These are phyloP conservation scores for Bryoerythrophyllum caledonicum DNA, from an alignment of 225 moss, liverwort and hornwort genomes.

Conservation along the genomic window DNA sequence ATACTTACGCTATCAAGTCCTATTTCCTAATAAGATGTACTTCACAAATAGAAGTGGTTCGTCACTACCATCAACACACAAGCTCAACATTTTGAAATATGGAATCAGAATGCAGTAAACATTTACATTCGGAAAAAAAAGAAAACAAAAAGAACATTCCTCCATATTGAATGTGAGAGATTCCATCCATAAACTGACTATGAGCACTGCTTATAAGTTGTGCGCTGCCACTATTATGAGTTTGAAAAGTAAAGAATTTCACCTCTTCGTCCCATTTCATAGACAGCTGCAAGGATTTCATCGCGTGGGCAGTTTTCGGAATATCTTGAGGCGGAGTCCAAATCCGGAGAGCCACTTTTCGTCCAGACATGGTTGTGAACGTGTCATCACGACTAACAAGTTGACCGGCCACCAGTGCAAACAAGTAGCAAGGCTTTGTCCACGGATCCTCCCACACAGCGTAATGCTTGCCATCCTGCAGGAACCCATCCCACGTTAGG, in stretches of 20 bases:
- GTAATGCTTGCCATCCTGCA: slow-evolving; percentile 76
- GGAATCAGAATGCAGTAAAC: neutral
- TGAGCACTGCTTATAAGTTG: neutral
- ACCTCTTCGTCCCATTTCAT: slow-evolving; percentile 99
- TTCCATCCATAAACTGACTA: neutral
- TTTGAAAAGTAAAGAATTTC: neutral
- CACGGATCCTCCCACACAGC: slow-evolving; percentile 98
- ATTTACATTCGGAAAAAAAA: neutral
- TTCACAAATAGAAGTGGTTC: neutral
- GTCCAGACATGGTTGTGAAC: slow-evolving; percentile 82
- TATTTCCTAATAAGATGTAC: neutral
- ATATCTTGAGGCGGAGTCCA: slow-evolving; percentile 87
- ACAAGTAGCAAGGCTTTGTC: slow-evolving; percentile 89
- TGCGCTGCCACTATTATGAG: neutral
- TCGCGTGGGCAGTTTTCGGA: slow-evolving; percentile 79
- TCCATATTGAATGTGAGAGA: neutral
- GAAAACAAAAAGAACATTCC: neutral
- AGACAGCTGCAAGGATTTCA: slow-evolving; percentile 76
- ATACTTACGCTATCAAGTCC: neutral
- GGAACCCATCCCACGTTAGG: slow-evolving; percentile 9
- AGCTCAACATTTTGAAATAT: slow-evolving; percentile 5
- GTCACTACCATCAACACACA: neutral
- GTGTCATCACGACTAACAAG: slow-evolving; percentile 82
- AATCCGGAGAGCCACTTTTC: slow-evolving; percentile 76
- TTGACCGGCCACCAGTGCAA: slow-evolving; percentile 92